These are phyloP conservation scores for Cyclanthera cordifolia DNA, from an alignment of 306 rosid species.

Conservation along the genomic window DNA sequence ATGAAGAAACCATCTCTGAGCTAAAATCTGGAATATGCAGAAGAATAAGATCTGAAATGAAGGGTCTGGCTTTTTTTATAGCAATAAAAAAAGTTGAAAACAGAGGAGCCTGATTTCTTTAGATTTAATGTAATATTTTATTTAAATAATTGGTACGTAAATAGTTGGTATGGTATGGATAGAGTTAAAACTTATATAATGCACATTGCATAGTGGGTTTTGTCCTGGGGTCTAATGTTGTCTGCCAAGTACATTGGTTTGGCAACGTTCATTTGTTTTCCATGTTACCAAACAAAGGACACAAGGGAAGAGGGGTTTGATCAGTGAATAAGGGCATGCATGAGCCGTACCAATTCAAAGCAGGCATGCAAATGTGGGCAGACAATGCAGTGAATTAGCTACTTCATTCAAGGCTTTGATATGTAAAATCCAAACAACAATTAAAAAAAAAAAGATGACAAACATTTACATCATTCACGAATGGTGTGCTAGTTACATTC, in stretches of 20 bases:
- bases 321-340: neutral
- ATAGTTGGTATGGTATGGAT: neutral
- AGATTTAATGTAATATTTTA: neutral
- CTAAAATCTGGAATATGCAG: too few species aligned
- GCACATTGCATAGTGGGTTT: neutral
- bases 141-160: conserved; percentile 7
- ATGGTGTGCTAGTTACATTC: too few species aligned
- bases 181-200: neutral
- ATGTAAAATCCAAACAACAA: too few species aligned
- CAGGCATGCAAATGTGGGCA: neutral
- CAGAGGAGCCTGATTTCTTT: neutral
- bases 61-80: conserved; percentile 36
- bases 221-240: conserved; percentile 6
- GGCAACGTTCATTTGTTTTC: neutral
- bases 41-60: too few species aligned
- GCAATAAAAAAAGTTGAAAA: conserved; percentile 16
- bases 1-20: conserved; percentile 41
- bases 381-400: neutral
- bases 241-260: conserved; percentile 5
- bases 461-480: too few species aligned
- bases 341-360: too few species aligned
- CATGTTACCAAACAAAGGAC: neutral
- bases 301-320: neutral
- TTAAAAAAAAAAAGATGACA: too few species aligned
- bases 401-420: neutral